phyloP scores from a whole-genome alignment of 352 stramenopile species.

The Globisporangium acanthophoron region DNA sequence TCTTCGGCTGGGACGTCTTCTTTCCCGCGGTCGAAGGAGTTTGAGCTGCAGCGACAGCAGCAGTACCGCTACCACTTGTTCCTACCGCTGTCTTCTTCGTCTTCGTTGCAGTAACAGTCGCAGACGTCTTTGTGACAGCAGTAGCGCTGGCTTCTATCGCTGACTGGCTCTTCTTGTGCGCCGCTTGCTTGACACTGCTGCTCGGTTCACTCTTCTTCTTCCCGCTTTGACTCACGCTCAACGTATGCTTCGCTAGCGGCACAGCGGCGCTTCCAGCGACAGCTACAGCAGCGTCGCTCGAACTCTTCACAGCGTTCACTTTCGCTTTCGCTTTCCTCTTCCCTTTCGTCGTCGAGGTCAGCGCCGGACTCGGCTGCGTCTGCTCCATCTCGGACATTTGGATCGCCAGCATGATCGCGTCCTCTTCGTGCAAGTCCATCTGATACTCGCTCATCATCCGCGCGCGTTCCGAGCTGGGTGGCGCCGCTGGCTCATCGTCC shows the following conservation, averaged over 20 bases:
- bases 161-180: conserved; percentile 1
- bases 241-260: not conserved
- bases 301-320: not conserved
- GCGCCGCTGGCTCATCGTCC: conserved; percentile 18
- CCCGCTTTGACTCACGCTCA: not conserved
- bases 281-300: not conserved
- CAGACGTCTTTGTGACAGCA: not conserved
- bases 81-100: not conserved
- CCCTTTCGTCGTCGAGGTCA: not conserved
- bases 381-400: conserved; percentile 41
- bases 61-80: not conserved
- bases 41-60: not conserved
- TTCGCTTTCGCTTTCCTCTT: conserved; percentile 3
- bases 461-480: conserved; percentile 26
- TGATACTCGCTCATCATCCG: conserved; percentile 33
- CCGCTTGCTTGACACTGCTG: not conserved
- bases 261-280: not conserved
- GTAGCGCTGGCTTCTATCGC: not conserved
- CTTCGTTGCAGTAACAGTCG: not conserved
- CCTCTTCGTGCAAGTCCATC: conserved; percentile 36
- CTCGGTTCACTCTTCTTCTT: not conserved
- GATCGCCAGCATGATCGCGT: conserved; percentile 35
- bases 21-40: not conserved
- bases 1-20: not conserved
- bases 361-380: not conserved